Base-by-base conservation (phyloP, 2,329 filamentous ascomycete species). In the Alternaria burnsii region DNA sequence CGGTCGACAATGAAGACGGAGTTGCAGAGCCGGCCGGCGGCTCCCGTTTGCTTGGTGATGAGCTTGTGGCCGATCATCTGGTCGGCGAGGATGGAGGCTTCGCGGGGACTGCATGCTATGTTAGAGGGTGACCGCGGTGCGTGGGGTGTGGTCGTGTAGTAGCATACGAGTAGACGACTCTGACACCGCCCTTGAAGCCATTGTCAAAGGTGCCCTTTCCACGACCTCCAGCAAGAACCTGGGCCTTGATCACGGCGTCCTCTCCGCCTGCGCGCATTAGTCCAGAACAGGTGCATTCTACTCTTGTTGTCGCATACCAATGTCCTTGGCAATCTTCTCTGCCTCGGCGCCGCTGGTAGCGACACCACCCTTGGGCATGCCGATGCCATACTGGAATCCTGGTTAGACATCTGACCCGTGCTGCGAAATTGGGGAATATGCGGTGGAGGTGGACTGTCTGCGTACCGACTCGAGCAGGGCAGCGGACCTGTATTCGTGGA, bases 11-110 rank as follows among this genome's bases (percentile, higher is more conserved):
- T 98, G 86, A 97, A 98, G 79, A 99, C 95, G 67, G 94, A 88
- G 83, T 92, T 98, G 88, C 95, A 99, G 80, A 97, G 88, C 81
- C 95, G 93, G 78, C 95, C 95, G 73, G 83, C 88, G 73, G 94
- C 92, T 80, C 95, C 95, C 61, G 95, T 99, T 87, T 99, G 95
- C 89, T 99, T 99, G 82, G 95, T 99, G 83, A 99, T 88, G 82
- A 99, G 93, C 84, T 97, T 97, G 86, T 99, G 94, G 79, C 95
- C 95, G 82, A 99, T 98, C 95, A 99, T 99, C 86, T 99, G 94
- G 73, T 94, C 88, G 73, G 95, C 94, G 80, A 99, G 97, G 89
- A 98, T 97, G 86, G 93, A 91, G 78, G 95, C 95, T 86, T 90
- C 88, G 75, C 93, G 94, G 62, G 95, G 92, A 63, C 87, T 89